These are phyloP conservation scores for Cyphellophora europaea DNA, from an alignment of 2,329 filamentous ascomycete species.

Conservation along the genomic window DNA sequence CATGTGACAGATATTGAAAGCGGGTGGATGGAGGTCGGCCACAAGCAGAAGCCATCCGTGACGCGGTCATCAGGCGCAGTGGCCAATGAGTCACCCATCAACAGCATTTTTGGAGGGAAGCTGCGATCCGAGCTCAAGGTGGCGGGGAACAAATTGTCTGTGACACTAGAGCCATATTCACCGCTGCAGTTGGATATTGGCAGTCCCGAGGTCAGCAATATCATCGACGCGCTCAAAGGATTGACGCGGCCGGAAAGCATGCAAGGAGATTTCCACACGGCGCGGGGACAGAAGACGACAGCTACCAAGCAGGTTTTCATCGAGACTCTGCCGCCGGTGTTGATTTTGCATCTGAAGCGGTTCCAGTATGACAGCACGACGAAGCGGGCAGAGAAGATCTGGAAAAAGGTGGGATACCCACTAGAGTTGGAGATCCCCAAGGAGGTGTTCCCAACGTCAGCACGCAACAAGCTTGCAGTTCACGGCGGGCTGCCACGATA, in stretches of 20 bases:
- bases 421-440: slow-evolving; percentile 88
- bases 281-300: slow-evolving; percentile 63
- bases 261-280: slow-evolving; percentile 73
- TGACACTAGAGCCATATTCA: slow-evolving; percentile 89
- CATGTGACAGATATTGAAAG: slow-evolving; percentile 35
- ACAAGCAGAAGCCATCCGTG: slow-evolving; percentile 76
- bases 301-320: slow-evolving; percentile 95
- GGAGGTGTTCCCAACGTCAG: slow-evolving; percentile 73
- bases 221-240: slow-evolving; percentile 79
- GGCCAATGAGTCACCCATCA: slow-evolving; percentile 69
- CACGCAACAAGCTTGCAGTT: slow-evolving; percentile 54
- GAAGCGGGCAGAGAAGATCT: slow-evolving; percentile 85
- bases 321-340: slow-evolving; percentile 77
- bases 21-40: slow-evolving; percentile 92
- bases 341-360: slow-evolving; percentile 91
- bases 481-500: slow-evolving; percentile 72
- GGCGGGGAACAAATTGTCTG: slow-evolving; percentile 77
- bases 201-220: slow-evolving; percentile 75
- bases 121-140: slow-evolving; percentile 82
- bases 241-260: slow-evolving; percentile 77
- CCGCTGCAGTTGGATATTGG: slow-evolving; percentile 92
- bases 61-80: slow-evolving; percentile 76
- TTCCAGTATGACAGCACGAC: slow-evolving; percentile 89
- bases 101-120: slow-evolving; percentile 88
- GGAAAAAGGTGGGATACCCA: slow-evolving; percentile 95